Base-by-base conservation (phyloP, 192 early-diverging fungal species). In the Backusella psychrophila region DNA sequence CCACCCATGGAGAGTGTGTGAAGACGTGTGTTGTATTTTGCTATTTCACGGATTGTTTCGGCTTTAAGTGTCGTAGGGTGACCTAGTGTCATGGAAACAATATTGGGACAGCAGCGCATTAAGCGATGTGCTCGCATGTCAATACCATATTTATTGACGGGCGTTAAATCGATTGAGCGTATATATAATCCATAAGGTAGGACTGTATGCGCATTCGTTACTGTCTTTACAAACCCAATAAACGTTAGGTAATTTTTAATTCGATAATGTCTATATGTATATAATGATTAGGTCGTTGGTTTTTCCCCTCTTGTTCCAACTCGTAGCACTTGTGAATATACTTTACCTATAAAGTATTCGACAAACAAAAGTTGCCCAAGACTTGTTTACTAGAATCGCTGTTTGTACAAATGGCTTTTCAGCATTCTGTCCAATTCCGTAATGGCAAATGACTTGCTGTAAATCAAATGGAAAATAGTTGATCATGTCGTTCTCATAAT, bases 61-160 rank as follows among this genome's bases (percentile, higher is more conserved):
- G 36, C n/a, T 21, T 69, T 69, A 1, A 69, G 15, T 11, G 19
- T 69, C 7, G 36, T 69, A 19, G 36, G n/a, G 8, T 69, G 35
- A 26, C 68, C 68, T 4, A 69, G n/a, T 14, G 17, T 41, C n/a
- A 69, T 69, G 68, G 34, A 39, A n/a, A 11, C 12, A 21, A 69
- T 69, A 3, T 69, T 69, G 68, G 68, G 68, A 11, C 68, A 69
- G n/a, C 36, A 39, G 6, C 34, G 31, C 19, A 69, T 69, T 36
- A 69, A 23, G 23, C 21, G 34, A 23, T 38, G 19, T 2, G 38
- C 68, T 23, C 68, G 36, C 19, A 36, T 69, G 21, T 69, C 67
- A 21, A 69, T 38, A 23, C 68, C 68, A 14, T 69, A 69, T 21
- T 69, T 69, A 38, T 69, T 69, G n/a, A 41, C 68, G 4, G 68